Conservation (phyloP, 2,329 filamentous ascomycete genomes). For the Diaporthe aspalathi region DNA sequence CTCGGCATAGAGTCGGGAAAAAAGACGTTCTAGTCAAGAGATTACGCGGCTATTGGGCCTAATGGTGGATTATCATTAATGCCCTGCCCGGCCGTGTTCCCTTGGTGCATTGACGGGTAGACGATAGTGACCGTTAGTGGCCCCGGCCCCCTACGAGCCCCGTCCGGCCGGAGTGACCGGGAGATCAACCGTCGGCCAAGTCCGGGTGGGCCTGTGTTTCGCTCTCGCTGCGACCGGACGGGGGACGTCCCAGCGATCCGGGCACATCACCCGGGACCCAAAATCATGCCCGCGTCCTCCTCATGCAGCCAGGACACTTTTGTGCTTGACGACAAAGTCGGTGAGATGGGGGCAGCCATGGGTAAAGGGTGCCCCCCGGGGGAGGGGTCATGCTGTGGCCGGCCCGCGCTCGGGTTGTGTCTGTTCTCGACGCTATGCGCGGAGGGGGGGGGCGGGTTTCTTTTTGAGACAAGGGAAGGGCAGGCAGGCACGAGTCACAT, state of each 20-base stretch:
- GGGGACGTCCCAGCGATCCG: conserved; percentile 25
- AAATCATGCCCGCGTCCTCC: background rate
- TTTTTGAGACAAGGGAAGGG: background rate
- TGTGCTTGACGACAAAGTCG: conserved; percentile 22
- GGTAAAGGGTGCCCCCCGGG: background rate
- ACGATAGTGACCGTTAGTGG: conserved; percentile 23
- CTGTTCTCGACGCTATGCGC: conserved; percentile 23
- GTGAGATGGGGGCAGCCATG: conserved; percentile 2
- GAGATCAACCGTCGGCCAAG: conserved; percentile 28
- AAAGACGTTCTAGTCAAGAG: background rate
- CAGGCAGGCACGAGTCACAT: conserved; percentile 15
- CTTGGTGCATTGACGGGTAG: conserved; percentile 20
- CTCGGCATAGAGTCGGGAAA: conserved; percentile 9
- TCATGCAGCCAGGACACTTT: background rate
- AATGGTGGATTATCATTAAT: conserved; percentile 10
- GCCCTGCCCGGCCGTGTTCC: background rate
- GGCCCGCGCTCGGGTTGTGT: conserved; percentile 2
- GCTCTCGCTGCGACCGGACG: conserved; percentile 22
- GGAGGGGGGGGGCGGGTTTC: no score
- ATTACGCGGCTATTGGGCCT: conserved; percentile 26
- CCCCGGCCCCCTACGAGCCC: conserved; percentile 19
- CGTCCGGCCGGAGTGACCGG: conserved; percentile 31
- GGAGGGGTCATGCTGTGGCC: conserved; percentile 2
- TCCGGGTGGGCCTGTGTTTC: conserved; percentile 31
- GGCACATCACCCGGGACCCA: conserved; percentile 7